Evolutionary conservation across 352 stramenopile genomes (phyloP), one percentile per base, ranked within the genome.

Genomic region (Bremia lactucae): DNA sequence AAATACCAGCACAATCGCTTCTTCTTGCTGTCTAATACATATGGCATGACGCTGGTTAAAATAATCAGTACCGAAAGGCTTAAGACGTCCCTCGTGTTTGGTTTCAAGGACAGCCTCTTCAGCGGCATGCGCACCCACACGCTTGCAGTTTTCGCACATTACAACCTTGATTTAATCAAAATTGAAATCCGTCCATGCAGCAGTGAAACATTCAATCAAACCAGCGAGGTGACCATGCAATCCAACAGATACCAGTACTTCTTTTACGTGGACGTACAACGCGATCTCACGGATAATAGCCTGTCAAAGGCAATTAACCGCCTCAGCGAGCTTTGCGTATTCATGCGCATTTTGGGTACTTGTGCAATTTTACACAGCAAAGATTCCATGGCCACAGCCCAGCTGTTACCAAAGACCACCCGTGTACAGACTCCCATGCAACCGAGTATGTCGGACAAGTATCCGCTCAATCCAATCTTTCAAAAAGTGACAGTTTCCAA

Each of bases 1-100:
- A 45, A 79, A 64, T 43, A 33, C 42, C 5, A 56, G 56, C 61
- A 98, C 95, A 26, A 79, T 94, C 34, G n/a, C n/a, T 98, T 98
- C 62, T 63, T 85, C 46, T 57, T 87, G 36, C 72, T 97, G 15
- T 60, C 87, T 40, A 71, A 93, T 58, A 64, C 57, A 22, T 59
- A 72, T 23, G 56, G 72, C n/a, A 19, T 70, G 8, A 37, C 40
- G 8, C 33, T 63, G 14, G 53, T 62, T 19, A 51, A 59, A n/a
- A 67, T 52, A 28, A 48, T 31, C 20, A 51, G 42, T 39, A n/a
- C n/a, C n/a, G 53, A 57, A 16, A 58, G 76, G 44, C 83, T 76
- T 52, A 89, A 86, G 64, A 82, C 70, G 7, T 84, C 74, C 21
- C 48, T 87, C 11, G 73, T 83, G 14, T 82, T 89, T 37, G 78